These are phyloP conservation scores for Podospora pseudopauciseta DNA, from an alignment of 495 filamentous ascomycete species.

Conservation along the genomic window DNA sequence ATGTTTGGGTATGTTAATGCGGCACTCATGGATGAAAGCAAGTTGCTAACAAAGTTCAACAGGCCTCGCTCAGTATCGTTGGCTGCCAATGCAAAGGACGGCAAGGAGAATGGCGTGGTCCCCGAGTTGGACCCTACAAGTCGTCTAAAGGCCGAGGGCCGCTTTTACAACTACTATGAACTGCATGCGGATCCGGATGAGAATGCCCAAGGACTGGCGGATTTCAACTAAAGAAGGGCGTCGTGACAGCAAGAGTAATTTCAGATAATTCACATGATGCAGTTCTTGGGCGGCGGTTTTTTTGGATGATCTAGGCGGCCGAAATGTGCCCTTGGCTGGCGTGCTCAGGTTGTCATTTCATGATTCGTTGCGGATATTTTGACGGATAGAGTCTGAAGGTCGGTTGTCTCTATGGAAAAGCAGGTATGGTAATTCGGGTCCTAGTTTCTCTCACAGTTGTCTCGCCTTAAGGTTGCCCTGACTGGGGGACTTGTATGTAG, in stretches of 20 bases:
- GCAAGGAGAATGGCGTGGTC: constrained; percentile 58
- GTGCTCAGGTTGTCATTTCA: not conserved
- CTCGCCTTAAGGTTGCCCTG: not conserved
- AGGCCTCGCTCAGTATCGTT: constrained; percentile 51
- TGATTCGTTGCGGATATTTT: not conserved
- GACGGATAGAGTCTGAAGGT: not conserved
- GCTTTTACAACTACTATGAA: constrained; percentile 63
- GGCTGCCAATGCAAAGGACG: constrained; percentile 36
- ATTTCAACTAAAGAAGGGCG: constrained; percentile 34
- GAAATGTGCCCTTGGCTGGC: not conserved
- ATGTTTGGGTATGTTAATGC: constrained; percentile 66
- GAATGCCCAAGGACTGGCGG: constrained; percentile 39
- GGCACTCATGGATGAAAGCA: not conserved
- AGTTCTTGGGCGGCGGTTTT: not conserved
- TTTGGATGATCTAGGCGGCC: not conserved
- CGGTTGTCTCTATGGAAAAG: not conserved
- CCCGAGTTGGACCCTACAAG: constrained; percentile 62
- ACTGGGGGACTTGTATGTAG: not conserved
- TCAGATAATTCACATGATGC: not conserved
- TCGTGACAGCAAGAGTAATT: not conserved
- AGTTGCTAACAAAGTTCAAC: constrained; percentile 17
- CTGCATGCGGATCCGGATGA: constrained; percentile 52
- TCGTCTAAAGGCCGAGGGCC: constrained; percentile 58
- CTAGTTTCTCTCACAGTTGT: not conserved
- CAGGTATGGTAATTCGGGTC: not conserved